These are phyloP conservation scores for Lipomyces starkeyi DNA, from an alignment of 805 yeast species.

Conservation along the genomic window DNA sequence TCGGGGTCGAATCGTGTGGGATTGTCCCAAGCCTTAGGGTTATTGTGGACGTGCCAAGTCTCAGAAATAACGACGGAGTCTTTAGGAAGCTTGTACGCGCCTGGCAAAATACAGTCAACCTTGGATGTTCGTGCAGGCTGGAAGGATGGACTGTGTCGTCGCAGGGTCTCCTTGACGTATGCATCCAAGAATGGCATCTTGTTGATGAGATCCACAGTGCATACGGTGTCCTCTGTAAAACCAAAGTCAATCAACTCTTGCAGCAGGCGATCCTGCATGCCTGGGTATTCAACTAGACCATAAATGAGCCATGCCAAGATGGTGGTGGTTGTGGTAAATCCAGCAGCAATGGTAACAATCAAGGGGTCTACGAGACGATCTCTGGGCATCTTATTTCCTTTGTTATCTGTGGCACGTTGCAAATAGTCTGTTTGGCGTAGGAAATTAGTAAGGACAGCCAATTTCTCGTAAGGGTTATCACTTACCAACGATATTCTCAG, in stretches of 20 bases:
- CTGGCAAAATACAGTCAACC: neutral
- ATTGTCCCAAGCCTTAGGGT: neutral
- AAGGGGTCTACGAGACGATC: neutral
- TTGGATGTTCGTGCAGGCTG: neutral
- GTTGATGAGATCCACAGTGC: neutral
- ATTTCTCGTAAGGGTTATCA: neutral
- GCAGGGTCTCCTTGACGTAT: neutral
- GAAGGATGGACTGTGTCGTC: neutral
- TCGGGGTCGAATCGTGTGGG: neutral
- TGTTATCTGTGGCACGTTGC: neutral
- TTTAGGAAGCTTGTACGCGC: neutral
- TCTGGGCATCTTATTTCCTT: neutral
- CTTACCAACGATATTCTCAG: neutral
- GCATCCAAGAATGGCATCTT: neutral
- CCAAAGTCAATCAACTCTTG: neutral
- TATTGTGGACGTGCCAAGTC: neutral
- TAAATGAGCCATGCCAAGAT: neutral
- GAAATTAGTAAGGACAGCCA: too few relatives aligned
- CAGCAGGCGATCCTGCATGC: neutral
- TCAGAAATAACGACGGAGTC: neutral
- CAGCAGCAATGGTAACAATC: neutral
- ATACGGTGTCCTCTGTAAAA: neutral
- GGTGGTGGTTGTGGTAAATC: neutral
- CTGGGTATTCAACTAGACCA: neutral
- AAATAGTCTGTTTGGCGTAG: neutral